A percentile compares a stretch with the other conserved stretches of the same genome.
Evolutionary conservation across 495 filamentous ascomycete species (phyloP).

Genomic region (Daldinia grandis): DNA sequence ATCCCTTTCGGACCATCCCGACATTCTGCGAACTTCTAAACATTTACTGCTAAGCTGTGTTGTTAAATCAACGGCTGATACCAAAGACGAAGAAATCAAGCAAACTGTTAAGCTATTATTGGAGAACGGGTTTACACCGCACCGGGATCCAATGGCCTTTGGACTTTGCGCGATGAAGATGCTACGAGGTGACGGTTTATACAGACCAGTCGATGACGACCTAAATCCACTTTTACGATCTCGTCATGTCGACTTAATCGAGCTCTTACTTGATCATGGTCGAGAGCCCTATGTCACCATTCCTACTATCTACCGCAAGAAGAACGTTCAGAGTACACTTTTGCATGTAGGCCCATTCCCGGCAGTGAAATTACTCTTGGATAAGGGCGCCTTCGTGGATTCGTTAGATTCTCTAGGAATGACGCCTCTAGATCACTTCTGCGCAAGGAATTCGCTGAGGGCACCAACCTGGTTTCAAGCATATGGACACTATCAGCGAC

Average conservation of each 20-base stretch:
- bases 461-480: constrained; percentile 2
- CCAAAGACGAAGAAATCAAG: not conserved
- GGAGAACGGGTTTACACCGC: constrained; percentile 1
- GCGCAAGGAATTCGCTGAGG: not conserved
- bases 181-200: not conserved
- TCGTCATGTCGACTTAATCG: not conserved
- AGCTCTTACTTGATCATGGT: constrained; percentile 1
- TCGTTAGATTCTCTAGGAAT: not conserved
- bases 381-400: constrained; percentile 8
- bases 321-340: not conserved
- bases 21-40: constrained; percentile 8
- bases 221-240: not conserved
- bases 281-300: constrained; percentile 9
- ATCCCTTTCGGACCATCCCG: constrained; percentile 1
- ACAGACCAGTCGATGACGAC: not conserved
- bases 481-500: not conserved
- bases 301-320: not conserved
- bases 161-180: not conserved
- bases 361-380: not conserved
- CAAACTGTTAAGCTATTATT: constrained; percentile 8
- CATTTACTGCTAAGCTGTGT: constrained; percentile 2
- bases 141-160: constrained; percentile 12
- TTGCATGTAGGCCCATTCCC: not conserved
- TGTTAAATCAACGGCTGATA: not conserved
- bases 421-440: constrained; percentile 16